Evolutionary conservation across 2,329 filamentous ascomycete genomes (phyloP).

Genomic region (Amauroascus verrucosus): DNA sequence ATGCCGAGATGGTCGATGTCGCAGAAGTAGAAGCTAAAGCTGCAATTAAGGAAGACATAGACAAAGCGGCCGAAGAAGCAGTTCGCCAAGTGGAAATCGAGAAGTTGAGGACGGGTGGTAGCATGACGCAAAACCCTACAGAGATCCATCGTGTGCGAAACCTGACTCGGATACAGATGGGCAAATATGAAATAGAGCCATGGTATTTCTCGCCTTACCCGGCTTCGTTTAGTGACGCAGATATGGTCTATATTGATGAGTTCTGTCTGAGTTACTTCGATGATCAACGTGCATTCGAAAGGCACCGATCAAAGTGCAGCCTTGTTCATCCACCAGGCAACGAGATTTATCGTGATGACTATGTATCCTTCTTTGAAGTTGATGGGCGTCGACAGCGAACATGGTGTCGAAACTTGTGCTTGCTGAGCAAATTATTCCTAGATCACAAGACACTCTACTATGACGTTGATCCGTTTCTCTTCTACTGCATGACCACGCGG

Average conservation of each 20-base stretch:
- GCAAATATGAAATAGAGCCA: conserved; percentile 79
- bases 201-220: conserved; percentile 99
- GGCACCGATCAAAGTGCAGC: conserved; percentile 83
- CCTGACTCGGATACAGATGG: conserved; percentile 88
- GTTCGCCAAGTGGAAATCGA: conserved; percentile 85
- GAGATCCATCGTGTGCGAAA: conserved; percentile 95
- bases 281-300: conserved; percentile 66
- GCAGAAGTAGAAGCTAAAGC: conserved; percentile 23
- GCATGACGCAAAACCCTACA: conserved; percentile 97
- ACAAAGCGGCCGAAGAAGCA: conserved; percentile 34
- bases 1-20: conserved; percentile 38
- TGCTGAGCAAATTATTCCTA: conserved; percentile 93
- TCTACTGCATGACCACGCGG: conserved; percentile 94
- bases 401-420: conserved; percentile 96
- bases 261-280: conserved; percentile 91
- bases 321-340: conserved; percentile 90
- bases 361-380: conserved; percentile 92
- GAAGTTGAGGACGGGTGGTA: conserved; percentile 84
- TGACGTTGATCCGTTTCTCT: conserved; percentile 91
- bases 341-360: conserved; percentile 88
- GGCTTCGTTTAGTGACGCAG: conserved; percentile 73
- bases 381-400: conserved; percentile 93
- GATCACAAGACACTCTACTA: conserved; percentile 98
- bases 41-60: conserved; percentile 29
- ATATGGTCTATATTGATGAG: conserved; percentile 92